These are phyloP conservation scores for Davidsoniella australis DNA, from an alignment of 2,329 filamentous ascomycete species.

Conservation along the genomic window DNA sequence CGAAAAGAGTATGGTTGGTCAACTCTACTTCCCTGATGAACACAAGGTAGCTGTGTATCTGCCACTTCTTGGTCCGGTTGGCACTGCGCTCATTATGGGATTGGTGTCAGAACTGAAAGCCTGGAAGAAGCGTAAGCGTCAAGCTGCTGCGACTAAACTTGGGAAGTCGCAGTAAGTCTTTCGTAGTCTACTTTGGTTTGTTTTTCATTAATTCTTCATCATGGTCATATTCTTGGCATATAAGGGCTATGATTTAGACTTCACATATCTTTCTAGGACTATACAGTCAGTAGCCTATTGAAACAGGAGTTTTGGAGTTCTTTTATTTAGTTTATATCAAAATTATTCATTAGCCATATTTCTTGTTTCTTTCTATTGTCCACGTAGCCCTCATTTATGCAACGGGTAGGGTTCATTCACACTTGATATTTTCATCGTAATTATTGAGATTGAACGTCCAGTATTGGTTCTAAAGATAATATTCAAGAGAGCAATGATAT, in stretches of 20 bases:
- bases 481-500: not conserved
- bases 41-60: conserved; percentile 96
- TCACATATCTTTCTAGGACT: no score
- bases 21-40: conserved; percentile 96
- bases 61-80: conserved; percentile 75
- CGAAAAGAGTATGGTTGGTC: conserved; percentile 96
- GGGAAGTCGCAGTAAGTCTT: conserved; percentile 21
- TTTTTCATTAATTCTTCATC: not conserved
- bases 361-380: not conserved
- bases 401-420: not conserved
- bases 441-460: no score
- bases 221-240: not conserved
- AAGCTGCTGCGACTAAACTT: conserved; percentile 22
- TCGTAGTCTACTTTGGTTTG: not conserved
- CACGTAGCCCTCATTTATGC: not conserved
- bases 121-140: conserved; percentile 32
- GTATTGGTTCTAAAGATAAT: no score
- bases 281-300: not conserved
- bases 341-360: not conserved
- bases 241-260: not conserved
- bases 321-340: not conserved
- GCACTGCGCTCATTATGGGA: conserved; percentile 74
- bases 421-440: not conserved
- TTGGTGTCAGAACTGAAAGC: conserved; percentile 64
- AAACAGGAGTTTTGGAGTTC: conserved; percentile 1